Base-by-base conservation (phyloP, 192 early-diverging fungal genomes). In the Piromyces finnis region DNA sequence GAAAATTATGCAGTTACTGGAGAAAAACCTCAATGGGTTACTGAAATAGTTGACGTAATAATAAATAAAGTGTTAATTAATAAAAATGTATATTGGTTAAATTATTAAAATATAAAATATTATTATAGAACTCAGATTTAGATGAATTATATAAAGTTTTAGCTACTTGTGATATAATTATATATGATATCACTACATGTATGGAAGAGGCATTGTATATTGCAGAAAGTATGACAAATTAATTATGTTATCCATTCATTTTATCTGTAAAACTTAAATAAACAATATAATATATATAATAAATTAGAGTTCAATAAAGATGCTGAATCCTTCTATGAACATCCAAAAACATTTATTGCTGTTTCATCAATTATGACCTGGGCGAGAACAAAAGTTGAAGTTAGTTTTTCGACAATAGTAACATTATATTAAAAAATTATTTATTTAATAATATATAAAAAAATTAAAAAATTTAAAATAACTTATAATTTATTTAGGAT, bases 301-400 rank as follows among this genome's bases (percentile, higher is more conserved):
- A n/a, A n/a, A n/a, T n/a, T 79, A 90, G 89, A 80, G 36, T 84
- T 91, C 12, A 29, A 86, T 59, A 86, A 87, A n/a, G 39, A 84
- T 28, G 79, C 88, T 11, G 89, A 90, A 59, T 84, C 37, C 4
- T 91, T 89, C 80, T 51, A 81, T 12, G 87, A 88, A 35, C 84
- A 84, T 39, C 88, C 89, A 17, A 91, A 91, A 82, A 84, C 79
- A 16, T 89, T 91, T 82, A 89, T 91, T 79, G 88, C 82, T 12
- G 29, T 91, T 16, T 88, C 90, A 4, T 86, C 87, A 41, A 84
- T 91, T 77, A 87, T 91, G 86, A 91, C 90, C 22, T 91, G 90
- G 90, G 88, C 86, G 9, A 81, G 83, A 36, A 91, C 90, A 0
- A 91, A 91, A 82, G 81, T 87, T 6, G 90, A 91, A 51, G 41